Evolutionary conservation across 1,284 basidiomycete genomes (phyloP), one percentile per base, ranked within the genome.

Genomic region (Vanrija sp.): DNA sequence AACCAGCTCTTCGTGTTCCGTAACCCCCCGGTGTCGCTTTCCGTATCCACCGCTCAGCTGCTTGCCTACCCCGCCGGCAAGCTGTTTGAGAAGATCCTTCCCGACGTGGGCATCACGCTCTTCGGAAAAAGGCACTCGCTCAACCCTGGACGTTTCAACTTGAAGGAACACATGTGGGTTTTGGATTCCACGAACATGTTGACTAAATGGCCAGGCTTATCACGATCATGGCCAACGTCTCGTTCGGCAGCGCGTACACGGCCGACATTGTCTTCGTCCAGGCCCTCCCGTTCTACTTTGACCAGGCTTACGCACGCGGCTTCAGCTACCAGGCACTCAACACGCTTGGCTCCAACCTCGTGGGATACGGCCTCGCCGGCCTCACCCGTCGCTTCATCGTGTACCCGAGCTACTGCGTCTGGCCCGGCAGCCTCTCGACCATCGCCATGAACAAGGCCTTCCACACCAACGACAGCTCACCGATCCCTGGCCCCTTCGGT

Each of bases 1-100:
- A 88, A 89, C 46, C 75, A 81, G 27, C 53, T 64, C 59, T 85
- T 63, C 78, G n/a, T n/a, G n/a, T n/a, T n/a, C n/a, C n/a, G n/a
- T n/a, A n/a, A n/a, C n/a, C n/a, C n/a, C n/a, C n/a, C n/a, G n/a
- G n/a, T n/a, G n/a, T n/a, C n/a, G n/a, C n/a, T n/a, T n/a, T n/a
- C n/a, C n/a, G n/a, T n/a, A n/a, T n/a, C n/a, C n/a, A n/a, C n/a
- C n/a, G n/a, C n/a, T n/a, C n/a, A 20, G 10, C 35, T 45, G 24
- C 15, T 3, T n/a, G 8, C 6, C 39, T 47, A 65, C 59, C 69
- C 69, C 20, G 47, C 56, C 18, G 68, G 69, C 38, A 48, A 54
- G 19, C 41, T 59, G 5, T 49, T 59, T 52, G 63, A 53, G 23
- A 59, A 57, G 51, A 38, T 55, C 5, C 49, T 71, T 1, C 67